Conservation (phyloP, 306 rosid species). For the Cicer yamashitae region DNA sequence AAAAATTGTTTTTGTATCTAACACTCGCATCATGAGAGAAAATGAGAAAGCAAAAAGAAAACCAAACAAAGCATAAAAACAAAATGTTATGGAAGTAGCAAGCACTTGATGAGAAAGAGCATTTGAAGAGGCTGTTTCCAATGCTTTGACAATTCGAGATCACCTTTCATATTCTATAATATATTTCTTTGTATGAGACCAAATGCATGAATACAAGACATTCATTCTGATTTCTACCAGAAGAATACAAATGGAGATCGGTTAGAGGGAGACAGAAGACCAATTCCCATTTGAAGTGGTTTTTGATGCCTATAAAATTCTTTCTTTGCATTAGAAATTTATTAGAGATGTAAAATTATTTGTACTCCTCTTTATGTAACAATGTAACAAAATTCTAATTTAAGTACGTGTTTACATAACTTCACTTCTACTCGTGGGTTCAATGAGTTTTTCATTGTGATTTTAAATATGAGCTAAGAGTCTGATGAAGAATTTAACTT, state of each 20-base stretch:
- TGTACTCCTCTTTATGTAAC: too few relatives aligned
- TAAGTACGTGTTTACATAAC: too few relatives aligned
- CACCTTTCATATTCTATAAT: constrained; percentile 33
- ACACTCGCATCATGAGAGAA: too few relatives aligned
- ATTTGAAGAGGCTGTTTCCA: constrained; percentile 34
- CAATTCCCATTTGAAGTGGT: constrained; percentile 22
- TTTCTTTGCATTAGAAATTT: neutral
- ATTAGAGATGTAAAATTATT: too few relatives aligned
- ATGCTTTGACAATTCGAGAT: constrained; percentile 43
- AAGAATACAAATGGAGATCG: constrained; percentile 27
- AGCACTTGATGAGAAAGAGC: constrained; percentile 51
- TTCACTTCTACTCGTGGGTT: too few relatives aligned
- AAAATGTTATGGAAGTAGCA: constrained; percentile 40
- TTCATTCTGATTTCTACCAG: constrained; percentile 40
- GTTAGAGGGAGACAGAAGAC: constrained; percentile 42
- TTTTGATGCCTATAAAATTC: constrained; percentile 29
- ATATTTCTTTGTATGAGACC: constrained; percentile 34
- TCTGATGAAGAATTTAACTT: too few relatives aligned
- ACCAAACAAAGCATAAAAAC: constrained; percentile 43
- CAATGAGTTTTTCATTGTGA: too few relatives aligned
- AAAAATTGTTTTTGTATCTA: too few relatives aligned
- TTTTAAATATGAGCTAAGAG: too few relatives aligned
- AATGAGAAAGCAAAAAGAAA: too few relatives aligned
- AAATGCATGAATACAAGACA: constrained; percentile 42
- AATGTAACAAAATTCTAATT: too few relatives aligned